These are phyloP conservation scores for Truncatella angustata DNA, from an alignment of 2,329 filamentous ascomycete genomes.

Conservation along the genomic window DNA sequence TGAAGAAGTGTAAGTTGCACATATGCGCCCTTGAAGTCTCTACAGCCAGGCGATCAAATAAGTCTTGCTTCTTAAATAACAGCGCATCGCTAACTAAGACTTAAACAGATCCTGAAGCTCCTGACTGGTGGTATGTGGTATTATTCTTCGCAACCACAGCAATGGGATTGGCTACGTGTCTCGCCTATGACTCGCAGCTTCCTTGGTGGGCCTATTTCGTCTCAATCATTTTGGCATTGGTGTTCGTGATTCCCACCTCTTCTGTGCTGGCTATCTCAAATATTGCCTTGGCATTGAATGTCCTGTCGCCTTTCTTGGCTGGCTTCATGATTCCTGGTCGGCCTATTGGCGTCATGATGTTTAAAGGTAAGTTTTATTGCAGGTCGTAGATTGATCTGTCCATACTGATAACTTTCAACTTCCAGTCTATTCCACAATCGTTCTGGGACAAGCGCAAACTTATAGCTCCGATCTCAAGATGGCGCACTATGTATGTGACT, in stretches of 20 bases:
- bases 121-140: constrained; percentile 53
- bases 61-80: background rate
- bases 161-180: constrained; percentile 40
- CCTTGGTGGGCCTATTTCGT: constrained; percentile 54
- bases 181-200: constrained; percentile 47
- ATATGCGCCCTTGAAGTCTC: no score
- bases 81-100: background rate
- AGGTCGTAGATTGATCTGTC: no score
- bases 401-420: background rate
- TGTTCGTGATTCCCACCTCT: constrained; percentile 45
- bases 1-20: constrained; percentile 46
- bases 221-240: constrained; percentile 41
- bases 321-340: constrained; percentile 59
- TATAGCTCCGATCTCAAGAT: constrained; percentile 34
- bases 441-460: constrained; percentile 33
- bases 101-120: constrained; percentile 38
- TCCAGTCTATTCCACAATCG: constrained; percentile 39
- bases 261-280: constrained; percentile 52
- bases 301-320: constrained; percentile 52
- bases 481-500: constrained; percentile 27
- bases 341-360: constrained; percentile 55
- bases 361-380: constrained; percentile 34
- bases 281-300: constrained; percentile 49
- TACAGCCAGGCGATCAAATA: no score
- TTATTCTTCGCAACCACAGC: constrained; percentile 45